These are phyloP conservation scores for Dipteronia sinensis DNA, from an alignment of 345 rosid genomes.

Conservation along the genomic window DNA sequence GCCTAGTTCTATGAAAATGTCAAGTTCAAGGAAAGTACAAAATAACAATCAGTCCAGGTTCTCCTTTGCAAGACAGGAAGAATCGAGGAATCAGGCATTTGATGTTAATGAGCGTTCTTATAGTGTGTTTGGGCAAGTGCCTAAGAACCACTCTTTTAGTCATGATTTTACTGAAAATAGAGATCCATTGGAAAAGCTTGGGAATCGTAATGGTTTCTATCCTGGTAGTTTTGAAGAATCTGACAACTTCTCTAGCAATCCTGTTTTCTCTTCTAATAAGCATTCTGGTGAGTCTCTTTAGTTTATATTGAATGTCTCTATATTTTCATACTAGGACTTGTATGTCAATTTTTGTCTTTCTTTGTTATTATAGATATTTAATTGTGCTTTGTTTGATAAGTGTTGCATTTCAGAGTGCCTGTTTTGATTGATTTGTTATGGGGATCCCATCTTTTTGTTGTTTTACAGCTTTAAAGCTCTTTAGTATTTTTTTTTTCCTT, in stretches of 20 bases:
- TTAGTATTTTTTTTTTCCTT: not conserved
- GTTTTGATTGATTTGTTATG: not conserved
- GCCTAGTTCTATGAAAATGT: constrained; percentile 42
- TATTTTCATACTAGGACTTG: not conserved
- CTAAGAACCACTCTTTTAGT: constrained; percentile 36
- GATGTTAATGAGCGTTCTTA: constrained; percentile 37
- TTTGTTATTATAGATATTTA: not conserved
- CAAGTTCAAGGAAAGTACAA: constrained; percentile 54
- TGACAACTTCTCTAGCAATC: constrained; percentile 39
- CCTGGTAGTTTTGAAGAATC: constrained; percentile 48
- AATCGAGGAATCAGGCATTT: constrained; percentile 40
- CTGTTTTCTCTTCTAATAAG: constrained; percentile 50
- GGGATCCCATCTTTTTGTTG: not conserved
- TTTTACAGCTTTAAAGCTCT: not conserved
- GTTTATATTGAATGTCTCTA: not conserved
- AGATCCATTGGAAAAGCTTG: constrained; percentile 46
- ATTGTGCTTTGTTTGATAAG: not conserved
- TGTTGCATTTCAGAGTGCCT: not conserved
- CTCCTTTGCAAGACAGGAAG: constrained; percentile 85
- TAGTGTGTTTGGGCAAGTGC: constrained; percentile 39
- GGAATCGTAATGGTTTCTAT: constrained; percentile 50
- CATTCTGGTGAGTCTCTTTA: constrained; percentile 53
- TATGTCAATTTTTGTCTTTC: not conserved
- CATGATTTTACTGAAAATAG: constrained; percentile 47
- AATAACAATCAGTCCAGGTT: constrained; percentile 74